Evolutionary conservation across 768 basidiomycete genomes (phyloP), one percentile per base, ranked within the genome.

Genomic region (Suillus tomentosus): DNA sequence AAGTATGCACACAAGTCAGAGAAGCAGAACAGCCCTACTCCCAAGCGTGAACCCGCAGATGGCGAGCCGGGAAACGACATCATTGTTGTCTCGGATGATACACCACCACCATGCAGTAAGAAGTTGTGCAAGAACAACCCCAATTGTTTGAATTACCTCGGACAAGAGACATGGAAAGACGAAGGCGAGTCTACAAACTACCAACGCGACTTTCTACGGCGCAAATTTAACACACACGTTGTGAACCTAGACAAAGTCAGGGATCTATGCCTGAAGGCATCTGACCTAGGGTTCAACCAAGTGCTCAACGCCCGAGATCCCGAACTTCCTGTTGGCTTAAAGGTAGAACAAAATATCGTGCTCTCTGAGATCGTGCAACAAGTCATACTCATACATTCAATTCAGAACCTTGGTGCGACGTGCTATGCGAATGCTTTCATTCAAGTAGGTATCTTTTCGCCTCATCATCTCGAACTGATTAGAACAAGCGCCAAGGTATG

Each of bases 341-440:
- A 85, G 82, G 94, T 91, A 70, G 19, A 47, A 55, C 24, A 34
- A 19, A 42, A 63, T 40, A 50, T 1, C 14, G 24, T 34, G 14
- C 17, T 31, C 64, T 62, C 19, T 54, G 58, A 43, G 42, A 39
- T 62, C 42, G 27, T 47, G 55, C 31, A 47, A 61, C 54, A 50
- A 51, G 50, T 43, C 55, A 47, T 53, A 62, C 51, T 69, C 37
- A 48, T 40, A 45, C 51, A 56, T 56, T 53, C 24, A 39, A 66
- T 39, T 39, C 70, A 95, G 94, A 98, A 99, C 74, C 85, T 99
- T 22, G 96, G 96, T 5, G 96, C 96, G 19, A 98, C 96, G 4
- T 99, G 96, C 73, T 99, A 98, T 69, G 95, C 94, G 65, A 97
- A 97, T 74, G 94, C 94, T 22, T 97, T 92, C 66, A 82, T 99